phyloP scores from a whole-genome alignment of 2,329 filamentous ascomycete species.

The Didymella arachidicola region DNA sequence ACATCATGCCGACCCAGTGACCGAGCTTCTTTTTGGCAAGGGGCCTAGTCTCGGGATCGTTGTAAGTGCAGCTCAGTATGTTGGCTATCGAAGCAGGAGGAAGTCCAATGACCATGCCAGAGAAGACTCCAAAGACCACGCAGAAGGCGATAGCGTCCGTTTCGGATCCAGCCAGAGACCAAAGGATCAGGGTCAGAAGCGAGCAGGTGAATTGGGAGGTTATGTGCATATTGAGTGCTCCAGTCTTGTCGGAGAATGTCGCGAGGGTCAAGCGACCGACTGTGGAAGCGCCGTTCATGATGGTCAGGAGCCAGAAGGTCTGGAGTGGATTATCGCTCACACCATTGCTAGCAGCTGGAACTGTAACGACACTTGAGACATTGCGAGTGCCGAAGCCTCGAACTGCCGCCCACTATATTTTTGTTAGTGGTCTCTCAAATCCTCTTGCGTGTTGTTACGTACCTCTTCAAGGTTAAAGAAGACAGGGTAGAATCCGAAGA shows the following conservation, averaged over 20 bases:
- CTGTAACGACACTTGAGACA: conserved; percentile 13
- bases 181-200: conserved; percentile 55
- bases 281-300: conserved; percentile 60
- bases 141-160: conserved; percentile 56
- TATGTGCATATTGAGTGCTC: conserved; percentile 57
- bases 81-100: conserved; percentile 59
- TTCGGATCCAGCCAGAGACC: conserved; percentile 52
- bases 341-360: conserved; percentile 15
- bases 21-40: conserved; percentile 54
- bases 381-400: conserved; percentile 53
- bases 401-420: conserved; percentile 54
- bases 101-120: conserved; percentile 59
- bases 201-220: conserved; percentile 52
- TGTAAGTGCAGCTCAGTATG: conserved; percentile 52
- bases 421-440: conserved; percentile 24
- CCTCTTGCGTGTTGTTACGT: conserved; percentile 17
- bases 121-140: conserved; percentile 58
- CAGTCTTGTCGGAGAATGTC: conserved; percentile 55
- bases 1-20: conserved; percentile 64
- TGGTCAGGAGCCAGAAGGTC: conserved; percentile 59
- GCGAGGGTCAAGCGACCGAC: conserved; percentile 56
- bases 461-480: conserved; percentile 63
- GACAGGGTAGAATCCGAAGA: conserved; percentile 61
- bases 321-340: conserved; percentile 48
- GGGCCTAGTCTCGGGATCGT: conserved; percentile 33